Conservation (phyloP, 2,329 filamentous ascomycete species). For the Pyricularia pennisetigena region DNA sequence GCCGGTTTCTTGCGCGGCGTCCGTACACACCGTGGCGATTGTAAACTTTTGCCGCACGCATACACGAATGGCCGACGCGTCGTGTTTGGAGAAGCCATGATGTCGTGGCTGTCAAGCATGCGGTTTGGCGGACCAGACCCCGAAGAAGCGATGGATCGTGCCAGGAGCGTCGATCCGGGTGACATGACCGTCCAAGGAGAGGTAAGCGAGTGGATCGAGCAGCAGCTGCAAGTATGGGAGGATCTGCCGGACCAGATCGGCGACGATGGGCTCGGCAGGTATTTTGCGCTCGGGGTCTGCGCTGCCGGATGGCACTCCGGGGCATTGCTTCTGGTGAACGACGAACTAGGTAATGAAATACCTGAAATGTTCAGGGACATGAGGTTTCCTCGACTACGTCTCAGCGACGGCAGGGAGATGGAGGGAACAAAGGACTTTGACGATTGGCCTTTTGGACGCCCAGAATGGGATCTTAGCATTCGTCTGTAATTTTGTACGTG, state of each 20-base stretch:
- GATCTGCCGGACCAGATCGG: background rate
- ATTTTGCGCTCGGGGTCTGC: background rate
- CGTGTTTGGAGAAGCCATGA: background rate
- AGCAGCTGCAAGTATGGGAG: background rate
- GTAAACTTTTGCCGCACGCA: background rate
- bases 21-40: no score
- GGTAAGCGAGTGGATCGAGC: background rate
- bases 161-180: background rate
- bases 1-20: background rate
- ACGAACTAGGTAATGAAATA: background rate
- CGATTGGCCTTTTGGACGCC: background rate
- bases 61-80: background rate
- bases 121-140: background rate
- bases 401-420: background rate
- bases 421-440: background rate
- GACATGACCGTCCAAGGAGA: background rate
- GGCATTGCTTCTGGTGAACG: background rate
- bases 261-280: background rate
- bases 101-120: background rate
- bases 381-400: background rate
- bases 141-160: background rate
- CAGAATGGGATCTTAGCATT: background rate
- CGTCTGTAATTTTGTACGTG: background rate
- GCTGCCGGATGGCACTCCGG: background rate
- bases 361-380: background rate